Percentiles rank a stretch among this genome's conserved stretches.
Conservation (phyloP, 164 flowering plant genomes). For the Magnolia sinica region DNA sequence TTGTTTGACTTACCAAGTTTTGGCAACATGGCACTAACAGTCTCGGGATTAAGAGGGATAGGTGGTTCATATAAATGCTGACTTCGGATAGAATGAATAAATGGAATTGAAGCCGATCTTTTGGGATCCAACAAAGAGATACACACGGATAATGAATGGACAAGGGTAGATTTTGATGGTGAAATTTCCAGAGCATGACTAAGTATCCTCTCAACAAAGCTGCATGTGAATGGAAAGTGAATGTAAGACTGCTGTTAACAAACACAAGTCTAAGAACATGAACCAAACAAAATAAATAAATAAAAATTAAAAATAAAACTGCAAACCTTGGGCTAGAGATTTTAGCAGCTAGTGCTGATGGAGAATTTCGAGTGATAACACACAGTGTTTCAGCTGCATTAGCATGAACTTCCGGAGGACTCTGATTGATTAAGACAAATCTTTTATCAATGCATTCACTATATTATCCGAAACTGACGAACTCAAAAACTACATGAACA, state of each 20-base stretch:
- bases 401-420: conserved; percentile 89
- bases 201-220: conserved; percentile 81
- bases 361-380: conserved; percentile 75
- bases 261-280: not conserved
- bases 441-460: not conserved
- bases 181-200: conserved; percentile 81
- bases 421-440: conserved; percentile 34
- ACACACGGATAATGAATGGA: conserved; percentile 83
- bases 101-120: conserved; percentile 54
- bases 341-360: conserved; percentile 76
- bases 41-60: conserved; percentile 63
- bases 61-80: conserved; percentile 78
- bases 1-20: conserved; percentile 64
- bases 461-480: conserved; percentile 7
- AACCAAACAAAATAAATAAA: too few relatives aligned
- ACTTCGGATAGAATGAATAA: conserved; percentile 60
- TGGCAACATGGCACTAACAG: conserved; percentile 84
- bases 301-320: not conserved
- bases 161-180: conserved; percentile 73
- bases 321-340: conserved; percentile 83
- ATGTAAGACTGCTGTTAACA: not conserved
- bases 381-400: conserved; percentile 92
- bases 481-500: conserved; percentile 5
- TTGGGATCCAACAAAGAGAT: conserved; percentile 90
- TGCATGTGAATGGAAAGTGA: conserved; percentile 30